Evolutionary conservation across 495 filamentous ascomycete species (phyloP).

Genomic region (Chaetomium fimeti): DNA sequence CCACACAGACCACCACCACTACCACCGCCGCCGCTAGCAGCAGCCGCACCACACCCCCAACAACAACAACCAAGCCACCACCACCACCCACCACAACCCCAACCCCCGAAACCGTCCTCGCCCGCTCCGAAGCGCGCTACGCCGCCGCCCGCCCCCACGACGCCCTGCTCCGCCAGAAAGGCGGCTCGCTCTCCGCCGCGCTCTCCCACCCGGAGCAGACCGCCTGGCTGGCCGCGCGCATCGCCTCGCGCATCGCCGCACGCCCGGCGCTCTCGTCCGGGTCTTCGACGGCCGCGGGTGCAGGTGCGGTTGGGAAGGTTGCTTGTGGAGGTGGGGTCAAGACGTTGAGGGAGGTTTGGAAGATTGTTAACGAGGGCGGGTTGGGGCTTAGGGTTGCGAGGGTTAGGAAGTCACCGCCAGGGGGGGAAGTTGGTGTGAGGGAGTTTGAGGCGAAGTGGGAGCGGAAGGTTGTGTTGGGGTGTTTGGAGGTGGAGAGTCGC

Average conservation of each 20-base stretch:
- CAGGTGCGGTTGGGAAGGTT: not conserved
- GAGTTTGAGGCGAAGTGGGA: constrained; percentile 39
- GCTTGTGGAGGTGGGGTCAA: constrained; percentile 32
- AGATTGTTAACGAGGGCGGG: constrained; percentile 44
- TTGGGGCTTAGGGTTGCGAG: constrained; percentile 32
- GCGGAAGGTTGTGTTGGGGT: constrained; percentile 33
- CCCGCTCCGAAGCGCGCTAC: constrained; percentile 38
- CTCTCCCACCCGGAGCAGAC: constrained; percentile 41
- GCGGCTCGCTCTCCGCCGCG: constrained; percentile 31
- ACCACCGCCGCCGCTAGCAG: constrained; percentile 7
- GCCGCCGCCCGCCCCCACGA: constrained; percentile 42
- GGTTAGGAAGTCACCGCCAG: not conserved
- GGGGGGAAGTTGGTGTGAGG: not conserved
- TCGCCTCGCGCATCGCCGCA: constrained; percentile 33
- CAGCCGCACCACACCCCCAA: constrained; percentile 5
- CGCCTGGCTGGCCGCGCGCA: constrained; percentile 39
- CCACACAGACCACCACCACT: constrained; percentile 3
- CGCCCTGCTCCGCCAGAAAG: constrained; percentile 25
- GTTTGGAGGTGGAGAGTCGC: constrained; percentile 32
- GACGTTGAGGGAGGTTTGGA: constrained; percentile 53
- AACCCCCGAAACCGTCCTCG: constrained; percentile 24
- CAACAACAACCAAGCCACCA: not conserved
- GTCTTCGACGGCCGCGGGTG: not conserved
- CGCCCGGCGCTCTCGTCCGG: constrained; percentile 27
- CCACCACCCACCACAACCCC: not conserved